Percentiles rank a stretch among this genome's conserved stretches.
Evolutionary conservation across 768 basidiomycete genomes (phyloP).

Genomic region (Hirschioporus abietinus): DNA sequence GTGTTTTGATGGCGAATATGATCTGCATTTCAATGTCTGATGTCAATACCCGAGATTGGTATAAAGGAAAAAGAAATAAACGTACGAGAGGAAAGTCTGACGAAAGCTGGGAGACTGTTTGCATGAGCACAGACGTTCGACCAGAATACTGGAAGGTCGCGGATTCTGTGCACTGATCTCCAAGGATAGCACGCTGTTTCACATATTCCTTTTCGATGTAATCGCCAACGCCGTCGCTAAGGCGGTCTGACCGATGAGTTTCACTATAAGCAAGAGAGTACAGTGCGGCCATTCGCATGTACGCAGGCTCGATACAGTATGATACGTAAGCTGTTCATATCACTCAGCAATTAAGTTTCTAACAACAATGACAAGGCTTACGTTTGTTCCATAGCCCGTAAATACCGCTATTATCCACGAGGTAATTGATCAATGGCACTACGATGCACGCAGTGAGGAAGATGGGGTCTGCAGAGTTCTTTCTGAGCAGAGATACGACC

Average conservation of each 20-base stretch:
- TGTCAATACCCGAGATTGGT: background rate
- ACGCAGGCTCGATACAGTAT: background rate
- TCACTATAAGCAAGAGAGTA: constrained; percentile 1
- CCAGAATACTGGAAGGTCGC: background rate
- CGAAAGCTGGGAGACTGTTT: background rate
- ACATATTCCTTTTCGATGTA: background rate
- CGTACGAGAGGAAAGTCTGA: background rate
- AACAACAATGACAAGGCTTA: background rate
- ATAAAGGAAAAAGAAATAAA: background rate
- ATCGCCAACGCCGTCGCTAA: background rate
- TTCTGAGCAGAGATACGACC: background rate
- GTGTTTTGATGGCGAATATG: background rate
- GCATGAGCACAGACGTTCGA: background rate
- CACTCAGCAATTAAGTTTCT: background rate
- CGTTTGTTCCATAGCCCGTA: background rate
- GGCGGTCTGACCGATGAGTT: background rate
- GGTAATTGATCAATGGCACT: background rate
- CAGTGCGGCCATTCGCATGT: background rate
- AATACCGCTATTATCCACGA: background rate
- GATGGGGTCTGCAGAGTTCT: background rate
- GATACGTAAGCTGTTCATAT: background rate
- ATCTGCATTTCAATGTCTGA: background rate
- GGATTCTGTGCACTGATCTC: background rate
- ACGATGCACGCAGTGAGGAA: background rate
- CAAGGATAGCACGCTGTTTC: background rate